Evolutionary conservation across 2,329 filamentous ascomycete species (phyloP), one percentile per base, ranked within the genome.

Genomic region (Macroventuria anomochaeta): DNA sequence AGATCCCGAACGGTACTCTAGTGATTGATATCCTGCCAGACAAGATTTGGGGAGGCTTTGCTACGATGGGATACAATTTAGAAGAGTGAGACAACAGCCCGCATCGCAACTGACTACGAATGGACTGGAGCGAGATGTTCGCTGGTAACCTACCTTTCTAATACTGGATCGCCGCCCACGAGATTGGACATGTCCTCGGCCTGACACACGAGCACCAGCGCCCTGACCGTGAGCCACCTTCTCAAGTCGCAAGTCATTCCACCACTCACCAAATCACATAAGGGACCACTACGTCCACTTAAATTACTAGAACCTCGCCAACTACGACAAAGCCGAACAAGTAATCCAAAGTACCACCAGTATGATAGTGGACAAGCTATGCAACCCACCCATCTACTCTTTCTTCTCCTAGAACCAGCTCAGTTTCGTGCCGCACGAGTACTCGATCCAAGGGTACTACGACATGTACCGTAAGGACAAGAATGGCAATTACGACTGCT

Each of bases 121-220:
- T 51, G 13, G 39, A 18, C 11, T 43, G 25, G 33, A 21, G 25
- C 10, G 3, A 38, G 25, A 31, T 20, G 12, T 20, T 25, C 15
- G n/a, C 26, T 8, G 15, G 20, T n/a, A 17, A 18, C 8, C 18
- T 13, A 12, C 5, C 20, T 2, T 17, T 33, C 26, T 28, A 39
- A 3, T 5, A 23, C 6, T 51, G 34, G 6, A 25, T 36, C 21
- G 21, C 41, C 3, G 51, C 55, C 7, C 55, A 55, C 18, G 55
- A 58, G 33, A 40, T 58, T 6, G 46, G 55, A 1, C 55, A 55
- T 40, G 25, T 54, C 18, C 20, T 58, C 3, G 46, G 41, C 8
- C n/a, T 54, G 13, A n/a, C 10, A 3, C 55, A 54, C 15, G 42
- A 58, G 41, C 55, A 52, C 7, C 46, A 52, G 20, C 41, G 46